Evolutionary conservation across 2,329 filamentous ascomycete species (phyloP), one percentile per base, ranked within the genome.

Genomic region (Teratosphaeria zuluensis): DNA sequence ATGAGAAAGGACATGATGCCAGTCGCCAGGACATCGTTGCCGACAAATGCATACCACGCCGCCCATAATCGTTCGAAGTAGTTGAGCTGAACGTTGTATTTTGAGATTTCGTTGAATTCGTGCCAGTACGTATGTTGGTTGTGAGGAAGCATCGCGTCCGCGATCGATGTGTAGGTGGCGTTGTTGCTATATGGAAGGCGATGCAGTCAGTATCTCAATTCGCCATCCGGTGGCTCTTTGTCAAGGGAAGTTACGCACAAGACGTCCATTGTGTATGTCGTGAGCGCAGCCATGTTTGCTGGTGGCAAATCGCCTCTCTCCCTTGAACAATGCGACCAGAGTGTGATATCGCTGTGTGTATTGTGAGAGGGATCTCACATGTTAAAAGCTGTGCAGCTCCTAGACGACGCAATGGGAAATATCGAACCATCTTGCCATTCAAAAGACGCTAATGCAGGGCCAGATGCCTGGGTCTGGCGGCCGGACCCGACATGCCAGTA

Each of bases 1-100:
- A 97, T 90, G 66, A 87, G 77, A 75, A 99, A 99, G 69, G 91
- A 96, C 89, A 97, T 88, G 78, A 99, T 94, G 61, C 94, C 94
- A 3, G 94, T 99, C 60, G 94, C 94, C 62, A 99, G 85, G 57
- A 89, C 87, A 77, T 99, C 94, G 74, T 99, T 99, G 75, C 95
- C 90, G 88, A 97, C 96, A 82, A 86, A 99, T 16, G 92, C 84
- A 75, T 99, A 99, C 92, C 91, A 97, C 48, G 91, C 86, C 55
- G 89, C 88, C 94, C 94, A 99, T 65, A 96, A 80, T 71, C 87
- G 86, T 81, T 99, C 94, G 70, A 86, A 78, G 64, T 90, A 81
- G 76, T 90, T 96, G 70, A 99, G 85, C 66, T 91, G 84, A 59
- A 95, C 83, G 82, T 96, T 94, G 81, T 84, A 83, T 65, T 83